Evolutionary conservation across 768 basidiomycete species (phyloP), one percentile per base, ranked within the genome.

Genomic region (Tephrocybe rancida): DNA sequence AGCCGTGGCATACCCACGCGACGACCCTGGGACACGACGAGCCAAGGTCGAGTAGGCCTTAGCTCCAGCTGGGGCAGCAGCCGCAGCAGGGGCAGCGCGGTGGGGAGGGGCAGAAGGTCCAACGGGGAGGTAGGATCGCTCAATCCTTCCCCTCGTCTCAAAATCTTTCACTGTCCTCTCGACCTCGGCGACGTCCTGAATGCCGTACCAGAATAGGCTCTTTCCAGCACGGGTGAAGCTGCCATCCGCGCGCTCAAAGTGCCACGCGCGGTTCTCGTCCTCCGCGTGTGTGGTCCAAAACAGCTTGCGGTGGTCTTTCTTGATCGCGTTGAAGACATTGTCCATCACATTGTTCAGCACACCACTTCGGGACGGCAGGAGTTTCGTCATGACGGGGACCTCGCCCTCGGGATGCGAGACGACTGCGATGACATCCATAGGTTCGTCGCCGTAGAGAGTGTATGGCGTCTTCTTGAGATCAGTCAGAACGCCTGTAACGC

Each of bases 211-310:
- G 82, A 97, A 98, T 65, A 99, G 72, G 64, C 87, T 95, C 72
- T 86, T 86, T 18, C 96, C 95, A 16, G 92, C 92, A 34, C 97
- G 81, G 16, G 95, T 96, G 77, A 99, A 99, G 71, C 91, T 93
- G 0, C 97, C 97, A 61, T 98, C 95, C 0, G 97, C 94, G 50
- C 95, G 86, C 76, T 99, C 96, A 64, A 98, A 99, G 74, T 99
- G 96, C 97, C 97, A 99, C 3, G 88, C 83, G 35, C 95, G 86
- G 72, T 97, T 95, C 74, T 98, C 96, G 68, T 98, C 96, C 59
- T 98, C 95, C 3, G 87, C 87, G 61, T 88, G 90, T 0, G 93
- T 88, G n/a, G 95, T 98, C 97, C 97, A 98, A 81, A 99, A 97
- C 35, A 99, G 81, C 54, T 84, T 83, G 57, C 87, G 84, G 72